Conservation (phyloP, 169 alveolate species). For the Babesia divergens region DNA sequence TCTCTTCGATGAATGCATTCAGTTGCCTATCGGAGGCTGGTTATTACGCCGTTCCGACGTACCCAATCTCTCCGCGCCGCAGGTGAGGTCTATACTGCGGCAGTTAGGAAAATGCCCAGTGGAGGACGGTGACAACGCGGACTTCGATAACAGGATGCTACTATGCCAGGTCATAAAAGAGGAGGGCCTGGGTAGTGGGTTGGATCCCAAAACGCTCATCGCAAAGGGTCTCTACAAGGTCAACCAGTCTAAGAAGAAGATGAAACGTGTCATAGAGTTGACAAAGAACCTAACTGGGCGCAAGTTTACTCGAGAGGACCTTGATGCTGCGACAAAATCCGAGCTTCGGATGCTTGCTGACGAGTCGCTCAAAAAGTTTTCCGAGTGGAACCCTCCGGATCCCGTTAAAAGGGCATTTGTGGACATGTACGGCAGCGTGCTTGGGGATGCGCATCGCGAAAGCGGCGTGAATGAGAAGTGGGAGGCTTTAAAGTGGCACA, state of each 20-base stretch:
- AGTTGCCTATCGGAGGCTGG: constrained; percentile 41
- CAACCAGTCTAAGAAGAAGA: constrained; percentile 34
- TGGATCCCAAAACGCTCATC: constrained; percentile 46
- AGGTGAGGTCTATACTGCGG: constrained; percentile 20
- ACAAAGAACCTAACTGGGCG: constrained; percentile 54
- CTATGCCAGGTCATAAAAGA: constrained; percentile 38
- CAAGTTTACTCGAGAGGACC: constrained; percentile 39
- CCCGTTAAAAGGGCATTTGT: constrained; percentile 35
- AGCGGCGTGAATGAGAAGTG: constrained; percentile 16
- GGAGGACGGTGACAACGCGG: not conserved
- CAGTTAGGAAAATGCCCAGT: constrained; percentile 20
- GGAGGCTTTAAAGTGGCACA: constrained; percentile 60
- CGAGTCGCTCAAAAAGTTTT: constrained; percentile 51
- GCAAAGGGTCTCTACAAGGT: constrained; percentile 59
- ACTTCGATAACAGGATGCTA: constrained; percentile 19
- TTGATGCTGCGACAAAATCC: constrained; percentile 43
- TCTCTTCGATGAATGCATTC: constrained; percentile 45
- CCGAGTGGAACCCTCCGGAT: constrained; percentile 44
- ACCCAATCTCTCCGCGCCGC: constrained; percentile 20
- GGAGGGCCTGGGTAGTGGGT: constrained; percentile 51
- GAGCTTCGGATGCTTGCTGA: constrained; percentile 60
- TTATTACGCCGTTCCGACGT: constrained; percentile 52
- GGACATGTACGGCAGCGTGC: constrained; percentile 23
- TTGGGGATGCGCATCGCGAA: not conserved
- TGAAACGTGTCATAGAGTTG: constrained; percentile 52